Conservation (phyloP, 305 asterid species). For the Plantago rigida region DNA sequence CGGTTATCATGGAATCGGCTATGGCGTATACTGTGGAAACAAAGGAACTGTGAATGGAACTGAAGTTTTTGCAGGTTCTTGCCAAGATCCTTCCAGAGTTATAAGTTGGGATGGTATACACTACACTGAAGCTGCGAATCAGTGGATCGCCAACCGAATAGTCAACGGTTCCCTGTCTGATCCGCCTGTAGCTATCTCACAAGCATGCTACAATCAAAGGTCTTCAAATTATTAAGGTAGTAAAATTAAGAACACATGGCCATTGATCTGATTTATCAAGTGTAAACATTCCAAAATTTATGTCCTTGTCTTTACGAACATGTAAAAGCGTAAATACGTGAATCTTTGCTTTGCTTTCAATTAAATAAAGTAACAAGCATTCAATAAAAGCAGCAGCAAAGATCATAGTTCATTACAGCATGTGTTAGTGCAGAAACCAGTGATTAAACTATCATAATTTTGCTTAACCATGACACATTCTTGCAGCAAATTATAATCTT, state of each 20-base stretch:
- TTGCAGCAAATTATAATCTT: too few relatives aligned
- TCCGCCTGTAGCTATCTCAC: slow-evolving; percentile 37
- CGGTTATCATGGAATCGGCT: slow-evolving; percentile 40
- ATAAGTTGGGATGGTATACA: slow-evolving; percentile 70
- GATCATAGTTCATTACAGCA: background rate
- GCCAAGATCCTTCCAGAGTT: slow-evolving; percentile 32
- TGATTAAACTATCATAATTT: background rate
- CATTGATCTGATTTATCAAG: background rate
- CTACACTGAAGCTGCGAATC: slow-evolving; percentile 50
- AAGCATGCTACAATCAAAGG: slow-evolving; percentile 28
- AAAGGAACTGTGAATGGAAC: slow-evolving; percentile 40
- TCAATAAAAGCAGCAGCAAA: background rate
- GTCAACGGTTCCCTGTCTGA: slow-evolving; percentile 44
- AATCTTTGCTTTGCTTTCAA: too few relatives aligned
- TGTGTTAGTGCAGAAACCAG: background rate
- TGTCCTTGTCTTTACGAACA: background rate
- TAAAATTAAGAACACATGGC: background rate
- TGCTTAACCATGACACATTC: background rate
- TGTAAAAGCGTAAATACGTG: too few relatives aligned
- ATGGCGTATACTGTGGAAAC: slow-evolving; percentile 45
- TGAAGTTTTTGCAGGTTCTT: slow-evolving; percentile 41
- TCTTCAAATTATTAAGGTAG: background rate
- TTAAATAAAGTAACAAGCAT: too few relatives aligned
- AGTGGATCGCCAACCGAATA: slow-evolving; percentile 42
- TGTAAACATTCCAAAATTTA: background rate